Evolutionary conservation across 768 basidiomycete species (phyloP).

Genomic region (Tylopilus felleus): DNA sequence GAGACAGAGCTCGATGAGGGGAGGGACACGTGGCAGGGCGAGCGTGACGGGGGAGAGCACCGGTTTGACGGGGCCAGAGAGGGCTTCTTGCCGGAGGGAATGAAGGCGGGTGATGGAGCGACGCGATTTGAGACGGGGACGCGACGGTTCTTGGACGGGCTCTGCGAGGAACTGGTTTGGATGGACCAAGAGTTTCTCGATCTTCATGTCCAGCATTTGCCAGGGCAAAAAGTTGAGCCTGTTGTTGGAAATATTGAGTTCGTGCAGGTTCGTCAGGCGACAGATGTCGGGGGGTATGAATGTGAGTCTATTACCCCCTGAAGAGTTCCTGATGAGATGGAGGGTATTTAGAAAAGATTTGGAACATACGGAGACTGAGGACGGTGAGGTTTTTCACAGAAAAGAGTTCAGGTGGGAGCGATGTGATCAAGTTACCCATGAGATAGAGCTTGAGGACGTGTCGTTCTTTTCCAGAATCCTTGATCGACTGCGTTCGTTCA

Average conservation of each 20-base stretch:
- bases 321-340: not conserved
- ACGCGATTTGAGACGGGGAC: constrained; percentile 3
- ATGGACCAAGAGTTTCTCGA: constrained; percentile 44
- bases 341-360: not conserved
- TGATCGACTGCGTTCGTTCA: constrained; percentile 26
- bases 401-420: constrained; percentile 58
- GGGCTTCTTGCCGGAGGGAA: constrained; percentile 8
- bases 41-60: constrained; percentile 20
- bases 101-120: constrained; percentile 13
- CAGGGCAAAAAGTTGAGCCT: constrained; percentile 56
- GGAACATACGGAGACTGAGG: constrained; percentile 57
- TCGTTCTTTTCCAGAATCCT: constrained; percentile 38
- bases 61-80: not conserved
- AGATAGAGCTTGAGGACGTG: constrained; percentile 58
- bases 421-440: constrained; percentile 48
- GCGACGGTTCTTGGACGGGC: constrained; percentile 13
- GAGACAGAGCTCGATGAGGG: constrained; percentile 37
- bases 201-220: constrained; percentile 59
- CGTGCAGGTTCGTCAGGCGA: constrained; percentile 48
- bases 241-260: constrained; percentile 63
- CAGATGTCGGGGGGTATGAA: constrained; percentile 63
- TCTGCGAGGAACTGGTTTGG: constrained; percentile 58
- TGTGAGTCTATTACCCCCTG: constrained; percentile 56
- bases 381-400: constrained; percentile 54
- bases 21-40: constrained; percentile 23